These are phyloP conservation scores for Hemisphaericaspora lyxosophila DNA, from an alignment of 1,139 yeast species.

Conservation along the genomic window DNA sequence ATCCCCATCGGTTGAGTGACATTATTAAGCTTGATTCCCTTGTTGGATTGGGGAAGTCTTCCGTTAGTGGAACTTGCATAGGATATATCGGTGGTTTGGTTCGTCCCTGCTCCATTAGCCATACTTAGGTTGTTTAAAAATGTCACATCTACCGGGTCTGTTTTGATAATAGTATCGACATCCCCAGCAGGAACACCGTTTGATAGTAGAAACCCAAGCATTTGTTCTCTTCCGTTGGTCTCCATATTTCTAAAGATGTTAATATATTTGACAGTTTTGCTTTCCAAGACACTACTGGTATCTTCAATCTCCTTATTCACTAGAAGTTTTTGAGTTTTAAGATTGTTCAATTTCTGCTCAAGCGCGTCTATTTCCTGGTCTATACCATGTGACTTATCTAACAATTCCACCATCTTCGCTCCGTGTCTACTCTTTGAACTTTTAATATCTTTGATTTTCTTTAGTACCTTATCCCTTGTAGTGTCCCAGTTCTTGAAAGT, in stretches of 20 bases:
- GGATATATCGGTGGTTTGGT: background rate
- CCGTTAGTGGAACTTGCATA: background rate
- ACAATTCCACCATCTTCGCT: constrained; percentile 36
- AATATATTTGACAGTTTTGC: constrained; percentile 46
- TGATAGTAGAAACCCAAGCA: constrained; percentile 23
- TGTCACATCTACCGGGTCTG: constrained; percentile 32
- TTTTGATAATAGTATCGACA: constrained; percentile 19
- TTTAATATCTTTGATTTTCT: constrained; percentile 40
- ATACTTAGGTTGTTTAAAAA: constrained; percentile 19
- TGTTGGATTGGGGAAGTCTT: background rate
- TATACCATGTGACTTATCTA: constrained; percentile 33
- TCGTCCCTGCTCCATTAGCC: constrained; percentile 3
- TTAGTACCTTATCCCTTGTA: constrained; percentile 32
- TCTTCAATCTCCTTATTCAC: constrained; percentile 45
- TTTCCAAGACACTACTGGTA: constrained; percentile 56
- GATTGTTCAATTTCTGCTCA: constrained; percentile 35
- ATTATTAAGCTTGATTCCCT: background rate
- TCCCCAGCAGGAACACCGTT: constrained; percentile 25
- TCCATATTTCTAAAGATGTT: constrained; percentile 44
- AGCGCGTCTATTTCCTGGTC: constrained; percentile 43
- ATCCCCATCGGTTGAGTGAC: constrained; percentile 20
- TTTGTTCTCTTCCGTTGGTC: constrained; percentile 35
- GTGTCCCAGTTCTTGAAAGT: constrained; percentile 49
- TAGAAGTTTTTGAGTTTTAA: constrained; percentile 38
- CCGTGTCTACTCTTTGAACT: constrained; percentile 49